Evolutionary conservation across 495 filamentous ascomycete genomes (phyloP).

Genomic region (Penicillium samsonianum): DNA sequence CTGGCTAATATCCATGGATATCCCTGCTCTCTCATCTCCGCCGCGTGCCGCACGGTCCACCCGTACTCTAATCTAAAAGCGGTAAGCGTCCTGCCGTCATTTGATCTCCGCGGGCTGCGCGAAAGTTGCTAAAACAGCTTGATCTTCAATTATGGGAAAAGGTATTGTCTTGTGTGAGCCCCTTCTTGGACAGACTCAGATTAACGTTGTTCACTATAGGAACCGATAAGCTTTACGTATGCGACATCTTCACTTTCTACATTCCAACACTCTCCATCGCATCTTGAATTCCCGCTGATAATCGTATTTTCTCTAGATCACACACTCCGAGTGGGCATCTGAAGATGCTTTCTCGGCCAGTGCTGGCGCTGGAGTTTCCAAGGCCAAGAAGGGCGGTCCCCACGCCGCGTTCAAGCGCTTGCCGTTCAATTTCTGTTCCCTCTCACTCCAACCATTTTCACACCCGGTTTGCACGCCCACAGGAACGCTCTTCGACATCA

Average conservation of each 20-base stretch:
- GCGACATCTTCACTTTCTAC: slow-evolving; percentile 16
- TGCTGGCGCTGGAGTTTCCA: slow-evolving; percentile 65
- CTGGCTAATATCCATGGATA: no score
- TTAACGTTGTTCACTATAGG: slow-evolving; percentile 39
- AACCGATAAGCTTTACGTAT: slow-evolving; percentile 76
- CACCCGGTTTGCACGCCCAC: slow-evolving; percentile 79
- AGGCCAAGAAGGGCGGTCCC: slow-evolving; percentile 47
- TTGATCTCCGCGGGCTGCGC: slow-evolving; percentile 4
- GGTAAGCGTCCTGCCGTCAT: slow-evolving; percentile 23
- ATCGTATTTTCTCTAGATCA: slow-evolving; percentile 59
- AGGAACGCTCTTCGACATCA: slow-evolving; percentile 83
- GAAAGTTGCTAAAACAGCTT: slow-evolving; percentile 10
- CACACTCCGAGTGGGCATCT: slow-evolving; percentile 95
- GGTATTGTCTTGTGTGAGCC: slow-evolving; percentile 36
- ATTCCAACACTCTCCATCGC: slow-evolving; percentile 9
- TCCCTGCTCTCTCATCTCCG: no score
- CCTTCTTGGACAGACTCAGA: neutral
- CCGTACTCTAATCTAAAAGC: slow-evolving; percentile 20
- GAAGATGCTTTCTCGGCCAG: slow-evolving; percentile 79
- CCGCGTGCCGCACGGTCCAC: no score
- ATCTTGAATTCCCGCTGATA: slow-evolving; percentile 24
- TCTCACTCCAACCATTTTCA: slow-evolving; percentile 88
- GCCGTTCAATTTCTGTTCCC: slow-evolving; percentile 97
- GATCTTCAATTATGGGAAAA: slow-evolving; percentile 55
- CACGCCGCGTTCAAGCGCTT: slow-evolving; percentile 78